Evolutionary conservation across 1,139 yeast species (phyloP).

Genomic region (Taiozyma sp.): DNA sequence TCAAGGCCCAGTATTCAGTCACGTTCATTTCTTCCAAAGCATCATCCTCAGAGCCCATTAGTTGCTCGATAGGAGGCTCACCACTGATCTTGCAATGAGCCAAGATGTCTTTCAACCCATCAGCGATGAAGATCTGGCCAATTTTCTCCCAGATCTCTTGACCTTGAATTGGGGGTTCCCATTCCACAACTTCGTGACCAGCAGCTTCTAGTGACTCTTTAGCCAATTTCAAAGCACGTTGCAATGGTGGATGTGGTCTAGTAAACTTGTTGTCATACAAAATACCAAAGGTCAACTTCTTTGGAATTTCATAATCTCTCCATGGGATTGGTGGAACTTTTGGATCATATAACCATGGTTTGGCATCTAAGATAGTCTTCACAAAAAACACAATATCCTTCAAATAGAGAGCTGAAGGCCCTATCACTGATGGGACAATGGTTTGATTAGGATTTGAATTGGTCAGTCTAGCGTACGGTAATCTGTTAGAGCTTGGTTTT

Average conservation of each 20-base stretch:
- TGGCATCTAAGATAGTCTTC: slow-evolving; percentile 43
- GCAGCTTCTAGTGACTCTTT: slow-evolving; percentile 33
- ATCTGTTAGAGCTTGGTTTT: slow-evolving; percentile 42
- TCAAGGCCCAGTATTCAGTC: slow-evolving; percentile 39
- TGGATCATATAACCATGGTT: slow-evolving; percentile 53
- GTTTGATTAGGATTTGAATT: slow-evolving; percentile 57
- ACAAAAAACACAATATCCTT: slow-evolving; percentile 62
- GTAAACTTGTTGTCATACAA: slow-evolving; percentile 25
- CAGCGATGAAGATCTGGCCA: slow-evolving; percentile 32
- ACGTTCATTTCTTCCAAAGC: slow-evolving; percentile 27
- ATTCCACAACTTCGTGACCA: slow-evolving; percentile 33
- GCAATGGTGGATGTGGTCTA: slow-evolving; percentile 54
- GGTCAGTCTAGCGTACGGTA: slow-evolving; percentile 44
- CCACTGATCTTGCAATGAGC: slow-evolving; percentile 28
- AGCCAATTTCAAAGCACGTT: slow-evolving; percentile 37
- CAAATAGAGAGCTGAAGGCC: slow-evolving; percentile 53
- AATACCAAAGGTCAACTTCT: slow-evolving; percentile 36
- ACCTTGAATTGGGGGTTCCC: slow-evolving; percentile 22
- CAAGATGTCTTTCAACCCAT: slow-evolving; percentile 27
- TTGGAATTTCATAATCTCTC: slow-evolving; percentile 37
- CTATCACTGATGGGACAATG: slow-evolving; percentile 47
- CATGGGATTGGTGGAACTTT: slow-evolving; percentile 47
- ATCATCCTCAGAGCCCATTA: slow-evolving; percentile 26
- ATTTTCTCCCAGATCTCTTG: slow-evolving; percentile 29
- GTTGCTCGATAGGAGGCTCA: slow-evolving; percentile 35